Base-by-base conservation (phyloP, 169 alveolate species). In the Plasmodium berghei region DNA sequence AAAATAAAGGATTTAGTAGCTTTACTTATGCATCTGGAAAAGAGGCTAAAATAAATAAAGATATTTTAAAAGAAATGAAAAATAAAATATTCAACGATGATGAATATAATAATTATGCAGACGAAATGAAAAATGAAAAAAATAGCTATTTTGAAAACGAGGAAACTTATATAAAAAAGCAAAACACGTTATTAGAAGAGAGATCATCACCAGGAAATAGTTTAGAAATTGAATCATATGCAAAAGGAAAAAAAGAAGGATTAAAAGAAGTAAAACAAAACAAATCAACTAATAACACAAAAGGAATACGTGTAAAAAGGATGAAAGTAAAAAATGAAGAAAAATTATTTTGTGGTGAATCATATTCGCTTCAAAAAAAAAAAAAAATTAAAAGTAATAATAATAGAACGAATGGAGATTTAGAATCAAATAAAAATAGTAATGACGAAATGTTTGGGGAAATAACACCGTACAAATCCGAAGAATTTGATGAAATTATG, bases 401-500 rank as follows among this genome's bases (percentile, higher is more conserved):
- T 34, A 34, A 34, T 34, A 34, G 42, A 34, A 34, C 42, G 5
- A 34, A 34, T 34, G 8, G 5, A 34, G 42, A 34, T 34, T 34
- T 34, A 34, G 42, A 34, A 34, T 34, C 42, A 34, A 34, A 34
- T 34, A 34, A 34, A 34, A 34, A 34, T 34, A 34, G 42, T 34
- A 34, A 34, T 34, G 42, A 34, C 8, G 42, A 34, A 34, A 34
- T 34, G 42, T 5, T 34, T 34, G 42, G 0, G 8, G 42, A 34
- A 34, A 34, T 34, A 34, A 34, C 42, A 34, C 46, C 55, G 14
- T 61, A 55, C 42, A 71, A 66, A 66, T 80, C 80, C 46, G 90
- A 66, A 46, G 72, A 72, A 22, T 45, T 55, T 45, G 45, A 67
- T 71, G 85, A 80, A 18, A 52, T 34, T 80, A 48, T 45, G 67